Conservation (phyloP, 2,329 filamentous ascomycete genomes). For the Xylariaceae sp. region DNA sequence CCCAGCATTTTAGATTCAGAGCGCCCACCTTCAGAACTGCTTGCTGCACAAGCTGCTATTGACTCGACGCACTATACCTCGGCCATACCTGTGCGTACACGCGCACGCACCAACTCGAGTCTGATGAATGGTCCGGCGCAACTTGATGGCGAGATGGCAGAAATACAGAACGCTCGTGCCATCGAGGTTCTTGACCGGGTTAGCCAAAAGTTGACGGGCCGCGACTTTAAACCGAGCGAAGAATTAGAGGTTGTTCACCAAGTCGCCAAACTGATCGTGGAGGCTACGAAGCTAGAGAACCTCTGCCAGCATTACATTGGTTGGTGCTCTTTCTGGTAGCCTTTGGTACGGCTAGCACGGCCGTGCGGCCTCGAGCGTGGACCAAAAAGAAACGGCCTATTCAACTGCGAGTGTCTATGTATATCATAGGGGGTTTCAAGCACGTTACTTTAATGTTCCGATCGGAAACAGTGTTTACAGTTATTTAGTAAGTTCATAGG, state of each 20-base stretch:
- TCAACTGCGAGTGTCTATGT: not conserved
- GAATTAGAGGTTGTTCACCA: conserved; percentile 87
- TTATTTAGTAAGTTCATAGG: not conserved
- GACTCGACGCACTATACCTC: conserved; percentile 50
- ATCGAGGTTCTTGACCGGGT: conserved; percentile 91
- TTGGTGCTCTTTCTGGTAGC: conserved; percentile 97
- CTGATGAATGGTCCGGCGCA: conserved; percentile 41
- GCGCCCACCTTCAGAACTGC: conserved; percentile 64
- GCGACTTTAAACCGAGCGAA: conserved; percentile 86
- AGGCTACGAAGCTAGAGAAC: conserved; percentile 97
- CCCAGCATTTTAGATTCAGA: conserved; percentile 73
- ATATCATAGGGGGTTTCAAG: not conserved
- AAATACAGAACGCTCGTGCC: conserved; percentile 92
- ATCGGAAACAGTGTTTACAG: not conserved
- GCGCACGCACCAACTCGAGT: conserved; percentile 67
- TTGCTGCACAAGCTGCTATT: conserved; percentile 52
- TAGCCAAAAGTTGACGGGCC: conserved; percentile 92
- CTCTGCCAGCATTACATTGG: conserved; percentile 98
- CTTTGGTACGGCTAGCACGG: not conserved
- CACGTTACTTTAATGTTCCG: not conserved
- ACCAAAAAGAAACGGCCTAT: too few species aligned
- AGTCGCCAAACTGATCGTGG: conserved; percentile 91
- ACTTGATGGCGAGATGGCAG: conserved; percentile 58
- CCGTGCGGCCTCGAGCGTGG: not conserved
- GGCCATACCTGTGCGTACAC: conserved; percentile 54